Conservation (phyloP, 2,329 filamentous ascomycete genomes). For the Sporothrix luriei region DNA sequence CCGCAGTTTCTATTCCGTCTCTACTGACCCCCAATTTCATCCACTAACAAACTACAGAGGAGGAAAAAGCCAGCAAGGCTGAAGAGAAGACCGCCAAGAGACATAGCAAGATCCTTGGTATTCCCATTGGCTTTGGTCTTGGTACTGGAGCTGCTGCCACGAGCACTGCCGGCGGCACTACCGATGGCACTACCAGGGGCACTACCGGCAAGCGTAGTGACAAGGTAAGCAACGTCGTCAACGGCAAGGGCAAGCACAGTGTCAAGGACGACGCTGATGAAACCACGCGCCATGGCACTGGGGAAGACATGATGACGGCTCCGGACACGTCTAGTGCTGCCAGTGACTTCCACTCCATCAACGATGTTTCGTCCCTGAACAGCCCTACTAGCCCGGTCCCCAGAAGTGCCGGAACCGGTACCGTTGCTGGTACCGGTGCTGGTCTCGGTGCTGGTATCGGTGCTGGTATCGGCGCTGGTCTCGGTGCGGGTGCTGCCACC, state of each 20-base stretch:
- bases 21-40: not conserved
- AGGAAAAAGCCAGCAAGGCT: conserved; percentile 49
- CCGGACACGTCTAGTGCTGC: conserved; percentile 22
- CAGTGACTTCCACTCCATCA: conserved; percentile 1
- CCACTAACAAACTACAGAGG: conserved; percentile 41
- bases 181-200: not conserved
- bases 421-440: not conserved
- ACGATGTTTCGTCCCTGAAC: not conserved
- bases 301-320: conserved; percentile 27
- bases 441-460: not conserved
- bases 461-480: not conserved
- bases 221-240: conserved; percentile 14
- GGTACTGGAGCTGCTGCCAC: conserved; percentile 45
- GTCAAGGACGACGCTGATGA: not conserved
- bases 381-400: not conserved
- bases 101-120: not conserved
- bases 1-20: not conserved
- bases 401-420: not conserved
- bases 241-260: conserved; percentile 16
- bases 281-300: not conserved
- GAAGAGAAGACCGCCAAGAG: conserved; percentile 47
- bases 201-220: not conserved
- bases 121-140: conserved; percentile 38
- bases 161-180: not conserved
- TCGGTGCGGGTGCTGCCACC: not conserved